Evolutionary conservation across 1,139 yeast species (phyloP).

Genomic region (Scheffersomyces stambukii): DNA sequence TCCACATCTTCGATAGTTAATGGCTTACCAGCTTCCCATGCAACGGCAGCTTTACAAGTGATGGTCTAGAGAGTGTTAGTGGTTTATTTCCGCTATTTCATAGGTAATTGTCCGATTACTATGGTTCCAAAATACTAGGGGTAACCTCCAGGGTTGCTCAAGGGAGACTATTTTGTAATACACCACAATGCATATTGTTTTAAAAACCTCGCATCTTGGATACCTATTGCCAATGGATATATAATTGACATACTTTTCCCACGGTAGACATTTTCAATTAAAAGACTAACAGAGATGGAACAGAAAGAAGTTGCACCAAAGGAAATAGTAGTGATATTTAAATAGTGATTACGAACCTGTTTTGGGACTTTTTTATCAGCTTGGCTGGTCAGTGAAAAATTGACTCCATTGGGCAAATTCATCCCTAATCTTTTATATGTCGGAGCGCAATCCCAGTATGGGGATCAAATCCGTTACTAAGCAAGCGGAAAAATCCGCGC

Average conservation of each 20-base stretch:
- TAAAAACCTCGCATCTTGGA: not conserved
- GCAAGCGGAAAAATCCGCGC: too few species aligned
- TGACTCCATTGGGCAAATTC: too few species aligned
- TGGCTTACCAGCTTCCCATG: constrained; percentile 94
- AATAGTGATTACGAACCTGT: too few species aligned
- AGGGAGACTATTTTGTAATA: not conserved
- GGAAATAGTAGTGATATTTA: too few species aligned
- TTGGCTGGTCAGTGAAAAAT: too few species aligned
- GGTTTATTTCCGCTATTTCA: constrained; percentile 11
- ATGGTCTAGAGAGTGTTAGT: constrained; percentile 66
- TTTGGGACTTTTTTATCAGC: too few species aligned
- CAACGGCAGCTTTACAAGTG: constrained; percentile 92
- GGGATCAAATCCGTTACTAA: too few species aligned
- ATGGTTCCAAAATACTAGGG: constrained; percentile 1
- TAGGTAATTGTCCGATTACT: constrained; percentile 4
- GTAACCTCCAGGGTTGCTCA: not conserved
- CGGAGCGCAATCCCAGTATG: too few species aligned
- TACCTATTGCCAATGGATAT: not conserved
- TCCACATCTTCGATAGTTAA: constrained; percentile 80
- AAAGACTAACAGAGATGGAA: too few species aligned
- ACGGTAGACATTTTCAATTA: too few species aligned
- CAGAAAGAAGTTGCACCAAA: too few species aligned
- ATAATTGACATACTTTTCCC: constrained; percentile 31
- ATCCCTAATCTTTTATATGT: too few species aligned
- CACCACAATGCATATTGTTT: not conserved